Evolutionary conservation across 441 rosid species (phyloP).

Genomic region (Arabidopsis hybrid): DNA sequence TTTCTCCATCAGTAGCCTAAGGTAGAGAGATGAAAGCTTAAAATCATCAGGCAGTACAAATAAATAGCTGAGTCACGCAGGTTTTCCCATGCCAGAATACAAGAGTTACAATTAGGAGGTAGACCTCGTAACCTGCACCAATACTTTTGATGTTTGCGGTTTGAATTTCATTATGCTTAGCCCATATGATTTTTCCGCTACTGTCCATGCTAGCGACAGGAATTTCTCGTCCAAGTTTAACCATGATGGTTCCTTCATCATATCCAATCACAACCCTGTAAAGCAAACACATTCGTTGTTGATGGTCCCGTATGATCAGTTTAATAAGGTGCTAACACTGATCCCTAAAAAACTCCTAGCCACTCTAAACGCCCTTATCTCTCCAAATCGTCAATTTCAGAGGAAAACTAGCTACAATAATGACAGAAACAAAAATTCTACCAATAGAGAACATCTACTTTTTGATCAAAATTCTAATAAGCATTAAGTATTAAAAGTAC

Average conservation of each 20-base stretch:
- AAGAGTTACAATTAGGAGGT: slow-evolving; percentile 21
- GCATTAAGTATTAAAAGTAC: not conserved
- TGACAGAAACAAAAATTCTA: slow-evolving; percentile 25
- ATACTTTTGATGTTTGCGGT: slow-evolving; percentile 96
- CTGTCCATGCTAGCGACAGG: slow-evolving; percentile 99
- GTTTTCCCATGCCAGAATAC: slow-evolving; percentile 5
- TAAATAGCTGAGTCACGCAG: slow-evolving; percentile 27
- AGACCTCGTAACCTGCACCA: slow-evolving; percentile 94
- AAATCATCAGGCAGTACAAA: slow-evolving; percentile 32
- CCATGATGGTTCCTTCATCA: slow-evolving; percentile 99
- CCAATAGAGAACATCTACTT: slow-evolving; percentile 20
- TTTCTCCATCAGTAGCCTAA: slow-evolving; percentile 97
- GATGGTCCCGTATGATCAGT: slow-evolving; percentile 23
- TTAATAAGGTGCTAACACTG: slow-evolving; percentile 7
- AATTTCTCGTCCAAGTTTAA: slow-evolving; percentile 93
- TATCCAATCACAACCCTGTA: slow-evolving; percentile 83
- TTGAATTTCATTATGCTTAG: slow-evolving; percentile 99
- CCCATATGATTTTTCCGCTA: slow-evolving; percentile 99
- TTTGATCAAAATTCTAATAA: slow-evolving; percentile 7
- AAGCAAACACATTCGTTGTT: slow-evolving; percentile 26
- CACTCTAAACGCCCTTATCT: slow-evolving; percentile 16
- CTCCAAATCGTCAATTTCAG: slow-evolving; percentile 19
- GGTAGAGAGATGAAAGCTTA: slow-evolving; percentile 39
- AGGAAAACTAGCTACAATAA: slow-evolving; percentile 1
- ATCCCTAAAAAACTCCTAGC: slow-evolving; percentile 13